Base-by-base conservation (phyloP, 148 eudicot genomes). In the Bassia scoparia region DNA sequence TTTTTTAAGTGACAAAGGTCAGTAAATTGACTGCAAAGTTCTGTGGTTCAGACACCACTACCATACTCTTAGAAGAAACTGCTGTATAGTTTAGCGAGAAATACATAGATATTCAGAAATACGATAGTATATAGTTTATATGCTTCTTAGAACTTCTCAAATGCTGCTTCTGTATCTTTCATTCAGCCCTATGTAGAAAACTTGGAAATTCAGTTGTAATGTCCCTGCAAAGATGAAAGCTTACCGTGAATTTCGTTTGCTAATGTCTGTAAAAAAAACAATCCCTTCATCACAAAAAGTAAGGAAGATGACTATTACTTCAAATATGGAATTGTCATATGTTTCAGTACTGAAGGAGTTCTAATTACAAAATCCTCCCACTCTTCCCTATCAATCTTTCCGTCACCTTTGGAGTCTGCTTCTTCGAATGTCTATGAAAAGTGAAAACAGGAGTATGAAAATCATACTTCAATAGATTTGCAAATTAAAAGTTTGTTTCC, bases 291-390 rank as follows among this genome's bases (percentile, higher is more conserved):
- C 13, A 24, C 12, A 61, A 24, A n/a, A n/a, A 53, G 44, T 43
- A 15, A 43, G 31, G 30, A 17, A 5, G 53, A 27, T 53, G 69
- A 56, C 26, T 43, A 44, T 58, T 70, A 74, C 83, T 71, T 79
- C 7, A 84, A 46, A 72, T 82, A 82, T 30, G 87, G 89, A 74
- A 84, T 52, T 13, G 84, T 85, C 88, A 87, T 83, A 71, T 69
- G 77, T 77, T 82, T 83, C 44, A 84, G 21, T 35, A 82, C 31
- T 1, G 79, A 72, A 21, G 83, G 87, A 68, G 73, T 70, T 37
- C 49, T 64, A 4, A 50, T 67, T 11, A 70, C 79, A 53, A 80
- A 77, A 11, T 69, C 83, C 17, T 30, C 72, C 89, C 87, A 86
- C 41, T 86, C 84, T 65, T 84, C 81, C 37, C 15, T 13, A 59